Base-by-base conservation (phyloP, 352 stramenopile genomes). In the Globisporangium barbulae region DNA sequence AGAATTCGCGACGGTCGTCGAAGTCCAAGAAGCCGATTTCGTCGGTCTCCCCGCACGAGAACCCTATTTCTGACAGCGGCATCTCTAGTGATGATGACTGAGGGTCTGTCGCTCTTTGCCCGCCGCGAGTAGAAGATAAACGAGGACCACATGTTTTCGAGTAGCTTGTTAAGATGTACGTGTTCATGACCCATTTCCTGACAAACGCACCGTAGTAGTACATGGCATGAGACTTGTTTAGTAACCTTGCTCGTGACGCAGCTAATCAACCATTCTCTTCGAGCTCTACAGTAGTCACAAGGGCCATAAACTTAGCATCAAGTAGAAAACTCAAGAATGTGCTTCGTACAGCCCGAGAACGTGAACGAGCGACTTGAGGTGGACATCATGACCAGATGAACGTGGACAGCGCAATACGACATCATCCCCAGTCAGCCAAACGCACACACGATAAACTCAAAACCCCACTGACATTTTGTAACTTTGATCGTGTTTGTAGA, bases 21-120 rank as follows among this genome's bases (percentile, higher is more conserved):
- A 63, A 56, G 47, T 63, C 58, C 21, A 63, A 56, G 47, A 48
- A 63, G 7, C 39, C 57, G 21, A 37, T 63, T 39, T 68, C 62
- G 19, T 45, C 45, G n/a, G 59, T 59, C 44, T 68, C 62, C 35
- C 62, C 62, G 54, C 62, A 68, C 48, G 62, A 63, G 30, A 59
- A 68, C 8, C 62, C 62, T 37, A 47, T 59, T 28, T 58, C 45
- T 19, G 62, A 68, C 54, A 68, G 54, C 47, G 53, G 56, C 28
- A 41, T 66, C 41, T 66, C 60, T n/a, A 66, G 13, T 33, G 42
- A 59, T 10, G 39, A 54, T 35, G 30, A 48, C 22, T 30, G 12
- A 47, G 45, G 22, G 1, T 6, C 7, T 12, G 9, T n/a, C 25
- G 30, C 17, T n/a, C 22, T 28, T 28, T 30, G 42, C 7, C 5